A percentile compares a stretch with the other conserved stretches of the same genome.
Evolutionary conservation across 805 yeast genomes (phyloP).

Genomic region (Candida maesae): DNA sequence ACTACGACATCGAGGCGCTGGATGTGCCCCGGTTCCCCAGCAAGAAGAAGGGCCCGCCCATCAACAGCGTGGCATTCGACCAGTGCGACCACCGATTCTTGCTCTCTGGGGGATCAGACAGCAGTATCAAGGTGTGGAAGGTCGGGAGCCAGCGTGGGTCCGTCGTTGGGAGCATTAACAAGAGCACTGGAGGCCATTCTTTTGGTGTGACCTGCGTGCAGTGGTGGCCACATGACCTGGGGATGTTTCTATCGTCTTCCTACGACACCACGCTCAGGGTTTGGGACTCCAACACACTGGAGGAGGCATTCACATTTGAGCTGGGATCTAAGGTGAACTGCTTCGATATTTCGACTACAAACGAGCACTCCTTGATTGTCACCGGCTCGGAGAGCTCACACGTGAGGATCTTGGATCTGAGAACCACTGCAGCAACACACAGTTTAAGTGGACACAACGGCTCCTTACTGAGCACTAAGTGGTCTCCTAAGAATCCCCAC

Average conservation of each 20-base stretch:
- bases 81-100: constrained; percentile 40
- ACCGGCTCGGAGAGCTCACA: constrained; percentile 69
- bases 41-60: constrained; percentile 29
- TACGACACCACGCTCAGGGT: constrained; percentile 73
- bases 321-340: constrained; percentile 60
- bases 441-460: constrained; percentile 57
- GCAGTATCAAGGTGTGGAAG: constrained; percentile 67
- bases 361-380: constrained; percentile 53
- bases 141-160: constrained; percentile 21
- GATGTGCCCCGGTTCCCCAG: constrained; percentile 22
- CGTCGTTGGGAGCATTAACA: constrained; percentile 21
- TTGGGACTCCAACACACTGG: constrained; percentile 72
- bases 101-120: constrained; percentile 72
- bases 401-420: constrained; percentile 65
- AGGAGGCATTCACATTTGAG: constrained; percentile 64
- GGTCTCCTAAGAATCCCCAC: constrained; percentile 67
- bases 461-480: constrained; percentile 54
- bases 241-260: constrained; percentile 79
- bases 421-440: constrained; percentile 72
- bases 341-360: constrained; percentile 54
- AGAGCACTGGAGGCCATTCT: constrained; percentile 44
- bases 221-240: constrained; percentile 92
- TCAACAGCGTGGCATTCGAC: constrained; percentile 61
- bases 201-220: constrained; percentile 69
- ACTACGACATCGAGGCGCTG: constrained; percentile 20